Percentiles rank a stretch among this genome's conserved stretches.
Evolutionary conservation across 257 asterid genomes (phyloP).

Genomic region (Nicotiana knightiana): DNA sequence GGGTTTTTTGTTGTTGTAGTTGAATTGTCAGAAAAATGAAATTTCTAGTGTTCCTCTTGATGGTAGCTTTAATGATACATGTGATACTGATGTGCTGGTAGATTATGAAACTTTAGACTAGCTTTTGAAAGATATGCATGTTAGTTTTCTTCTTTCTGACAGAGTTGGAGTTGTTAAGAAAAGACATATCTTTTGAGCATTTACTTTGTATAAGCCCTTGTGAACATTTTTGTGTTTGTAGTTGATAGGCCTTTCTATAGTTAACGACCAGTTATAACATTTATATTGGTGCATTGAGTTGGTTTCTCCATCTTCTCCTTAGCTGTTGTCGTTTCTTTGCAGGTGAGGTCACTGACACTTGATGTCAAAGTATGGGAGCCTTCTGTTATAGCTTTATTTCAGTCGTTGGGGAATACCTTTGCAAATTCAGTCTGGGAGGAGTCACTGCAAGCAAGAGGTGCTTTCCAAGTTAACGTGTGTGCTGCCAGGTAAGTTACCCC

Average conservation of each 20-base stretch:
- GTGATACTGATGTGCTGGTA: background rate
- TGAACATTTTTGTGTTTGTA: background rate
- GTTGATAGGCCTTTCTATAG: background rate
- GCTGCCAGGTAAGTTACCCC: constrained; percentile 53
- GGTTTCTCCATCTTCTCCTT: constrained; percentile 13
- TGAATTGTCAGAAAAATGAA: background rate
- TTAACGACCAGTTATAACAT: background rate
- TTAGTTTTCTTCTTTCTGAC: background rate
- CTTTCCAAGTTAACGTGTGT: constrained; percentile 61
- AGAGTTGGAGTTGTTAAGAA: background rate
- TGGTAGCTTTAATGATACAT: background rate
- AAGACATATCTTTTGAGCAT: background rate
- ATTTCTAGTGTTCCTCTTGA: background rate
- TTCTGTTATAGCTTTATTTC: constrained; percentile 82
- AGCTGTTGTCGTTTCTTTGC: constrained; percentile 20
- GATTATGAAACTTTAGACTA: background rate
- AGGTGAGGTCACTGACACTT: constrained; percentile 97
- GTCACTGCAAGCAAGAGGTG: constrained; percentile 64
- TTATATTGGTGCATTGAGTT: background rate
- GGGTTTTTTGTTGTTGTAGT: background rate
- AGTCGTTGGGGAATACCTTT: constrained; percentile 81
- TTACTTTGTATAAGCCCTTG: background rate
- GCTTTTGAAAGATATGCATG: background rate
- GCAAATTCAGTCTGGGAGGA: constrained; percentile 97
- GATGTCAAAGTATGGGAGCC: constrained; percentile 99